phyloP scores from a whole-genome alignment of 2,329 filamentous ascomycete genomes.

The Berkeleyomyces rouxiae region DNA sequence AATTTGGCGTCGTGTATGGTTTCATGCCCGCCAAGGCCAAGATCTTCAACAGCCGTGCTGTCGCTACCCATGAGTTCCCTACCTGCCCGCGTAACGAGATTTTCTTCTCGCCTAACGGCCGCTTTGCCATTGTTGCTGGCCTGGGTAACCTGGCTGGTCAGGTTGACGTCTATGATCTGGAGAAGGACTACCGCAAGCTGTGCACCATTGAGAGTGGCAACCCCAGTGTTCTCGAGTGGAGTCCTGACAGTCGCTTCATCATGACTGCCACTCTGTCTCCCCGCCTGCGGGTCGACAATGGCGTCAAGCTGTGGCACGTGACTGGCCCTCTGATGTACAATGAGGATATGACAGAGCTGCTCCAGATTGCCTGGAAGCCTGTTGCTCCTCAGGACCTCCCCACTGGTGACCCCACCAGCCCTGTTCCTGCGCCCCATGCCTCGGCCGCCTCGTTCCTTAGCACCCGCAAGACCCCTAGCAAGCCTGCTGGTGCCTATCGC shows the following conservation, averaged over 20 bases:
- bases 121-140: constrained; percentile 83
- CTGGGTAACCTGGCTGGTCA: constrained; percentile 96
- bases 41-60: constrained; percentile 83
- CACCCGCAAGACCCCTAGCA: constrained; percentile 83
- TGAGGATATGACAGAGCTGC: constrained; percentile 86
- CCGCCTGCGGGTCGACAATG: constrained; percentile 88
- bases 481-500: constrained; percentile 91
- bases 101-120: constrained; percentile 79
- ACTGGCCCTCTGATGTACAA: constrained; percentile 82
- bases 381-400: constrained; percentile 43
- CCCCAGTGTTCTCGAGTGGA: constrained; percentile 93
- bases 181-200: constrained; percentile 85
- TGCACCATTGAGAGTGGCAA: constrained; percentile 91
- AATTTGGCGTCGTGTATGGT: constrained; percentile 94
- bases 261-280: constrained; percentile 96
- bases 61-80: constrained; percentile 70
- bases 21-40: constrained; percentile 99
- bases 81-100: constrained; percentile 87
- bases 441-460: constrained; percentile 71
- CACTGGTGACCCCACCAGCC: constrained; percentile 52
- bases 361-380: constrained; percentile 79
- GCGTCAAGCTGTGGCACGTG: constrained; percentile 88
- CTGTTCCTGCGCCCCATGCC: constrained; percentile 60
- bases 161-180: constrained; percentile 86
- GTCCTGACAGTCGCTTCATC: constrained; percentile 86